Evolutionary conservation across 495 filamentous ascomycete genomes (phyloP), one percentile per base, ranked within the genome.

Genomic region (Penicillium roqueforti): DNA sequence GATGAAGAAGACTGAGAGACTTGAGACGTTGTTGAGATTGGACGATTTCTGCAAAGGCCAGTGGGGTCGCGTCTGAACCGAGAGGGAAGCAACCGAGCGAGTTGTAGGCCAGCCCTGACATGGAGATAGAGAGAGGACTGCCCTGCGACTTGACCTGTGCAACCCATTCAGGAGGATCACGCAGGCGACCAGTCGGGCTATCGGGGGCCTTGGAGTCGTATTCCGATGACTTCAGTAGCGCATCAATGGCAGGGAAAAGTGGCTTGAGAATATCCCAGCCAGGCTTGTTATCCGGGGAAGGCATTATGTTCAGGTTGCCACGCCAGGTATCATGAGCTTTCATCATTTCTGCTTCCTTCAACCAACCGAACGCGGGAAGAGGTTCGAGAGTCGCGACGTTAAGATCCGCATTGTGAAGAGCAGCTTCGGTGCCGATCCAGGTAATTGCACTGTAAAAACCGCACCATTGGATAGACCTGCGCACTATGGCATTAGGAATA

Each of bases 71-170:
- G 26, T 80, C 69, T 4, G 78, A 69, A 0, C 80, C 80, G n/a
- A 84, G 61, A 8, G 79, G 80, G 51, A 83, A 82, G 51, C 80
- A 83, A 10, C 81, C 81, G n/a, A 81, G 67, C 11, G 67, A 53
- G 14, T 66, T 71, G 58, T 77, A 82, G 16, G 74, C 66, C 18
- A 65, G 55, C 0, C 77, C 79, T 6, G 61, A 55, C 51, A 75
- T 69, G 0, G 80, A 82, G 11, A 76, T 63, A 1, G 78, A 83
- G 3, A 83, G 61, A 14, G 79, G 76, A 49, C 76, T 76, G 2
- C 63, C 71, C 28, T 69, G 63, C 0, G 72, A 69, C 40, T 67
- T 71, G 14, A 67, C 51, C 18, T 70, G 65, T 2, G 66, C 58
- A 6, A 70, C 63, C 72, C 72, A 77, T 36, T 76, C 70, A 16